Percentiles rank a stretch among this genome's conserved stretches.
These are phyloP conservation scores for Trichomonascus vanleenenianus DNA, from an alignment of 805 yeast species.

Conservation along the genomic window DNA sequence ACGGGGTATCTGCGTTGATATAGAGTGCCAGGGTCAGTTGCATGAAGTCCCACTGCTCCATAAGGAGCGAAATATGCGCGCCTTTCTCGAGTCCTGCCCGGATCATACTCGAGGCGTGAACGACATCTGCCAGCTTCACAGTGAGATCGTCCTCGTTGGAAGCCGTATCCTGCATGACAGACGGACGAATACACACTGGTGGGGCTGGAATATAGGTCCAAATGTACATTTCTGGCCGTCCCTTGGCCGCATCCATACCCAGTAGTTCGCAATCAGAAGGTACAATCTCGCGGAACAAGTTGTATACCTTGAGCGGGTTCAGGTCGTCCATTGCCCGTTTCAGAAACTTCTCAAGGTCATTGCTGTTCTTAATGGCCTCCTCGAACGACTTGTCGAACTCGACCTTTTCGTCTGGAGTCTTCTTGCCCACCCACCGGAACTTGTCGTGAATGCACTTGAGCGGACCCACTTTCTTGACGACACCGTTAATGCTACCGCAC, in stretches of 20 bases:
- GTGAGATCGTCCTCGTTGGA: constrained; percentile 97
- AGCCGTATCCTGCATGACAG: constrained; percentile 89
- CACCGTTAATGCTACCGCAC: constrained; percentile 90
- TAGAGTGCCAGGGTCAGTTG: constrained; percentile 96
- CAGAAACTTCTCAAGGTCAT: constrained; percentile 81
- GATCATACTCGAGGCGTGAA: constrained; percentile 91
- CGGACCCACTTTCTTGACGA: constrained; percentile 95
- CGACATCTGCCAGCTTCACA: constrained; percentile 91
- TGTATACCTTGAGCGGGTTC: constrained; percentile 83
- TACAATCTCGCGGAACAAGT: constrained; percentile 74
- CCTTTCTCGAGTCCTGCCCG: constrained; percentile 95
- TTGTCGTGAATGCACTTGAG: constrained; percentile 92
- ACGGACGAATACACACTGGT: constrained; percentile 97
- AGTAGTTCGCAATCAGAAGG: constrained; percentile 88
- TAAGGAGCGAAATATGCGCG: constrained; percentile 80
- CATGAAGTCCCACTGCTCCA: constrained; percentile 98
- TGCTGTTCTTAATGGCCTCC: constrained; percentile 62
- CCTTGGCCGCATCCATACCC: constrained; percentile 82
- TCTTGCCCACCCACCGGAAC: constrained; percentile 92
- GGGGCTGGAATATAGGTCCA: constrained; percentile 99
- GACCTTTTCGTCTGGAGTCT: constrained; percentile 72
- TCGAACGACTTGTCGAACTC: constrained; percentile 85
- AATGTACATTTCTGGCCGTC: constrained; percentile 91
- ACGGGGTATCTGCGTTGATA: constrained; percentile 91
- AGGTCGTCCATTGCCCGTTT: constrained; percentile 88